These are phyloP conservation scores for Epichloe scottii DNA, from an alignment of 2,329 filamentous ascomycete species.

Conservation along the genomic window DNA sequence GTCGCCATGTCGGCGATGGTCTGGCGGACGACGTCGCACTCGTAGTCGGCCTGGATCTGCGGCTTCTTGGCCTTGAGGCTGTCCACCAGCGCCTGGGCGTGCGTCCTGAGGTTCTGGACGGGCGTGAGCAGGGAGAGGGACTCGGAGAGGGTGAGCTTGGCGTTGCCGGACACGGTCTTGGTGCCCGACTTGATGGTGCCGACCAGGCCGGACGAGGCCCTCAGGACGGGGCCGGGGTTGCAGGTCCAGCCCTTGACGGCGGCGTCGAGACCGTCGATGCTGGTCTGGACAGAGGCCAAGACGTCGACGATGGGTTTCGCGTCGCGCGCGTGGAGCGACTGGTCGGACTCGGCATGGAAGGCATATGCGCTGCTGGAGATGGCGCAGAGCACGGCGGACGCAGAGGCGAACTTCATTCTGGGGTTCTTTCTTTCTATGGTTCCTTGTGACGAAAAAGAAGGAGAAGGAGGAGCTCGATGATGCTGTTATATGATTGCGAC, in stretches of 20 bases:
- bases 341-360: not conserved
- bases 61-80: not conserved
- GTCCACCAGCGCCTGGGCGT: not conserved
- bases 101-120: not conserved
- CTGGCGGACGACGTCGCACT: not conserved
- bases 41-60: not conserved
- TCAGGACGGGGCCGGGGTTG: not conserved
- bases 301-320: not conserved
- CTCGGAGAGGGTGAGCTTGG: not conserved
- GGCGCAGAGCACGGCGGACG: not conserved
- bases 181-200: not conserved
- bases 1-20: not conserved
- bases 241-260: not conserved
- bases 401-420: not conserved
- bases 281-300: not conserved
- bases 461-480: too few relatives aligned
- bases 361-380: not conserved
- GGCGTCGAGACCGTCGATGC: not conserved
- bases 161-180: not conserved
- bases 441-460: too few relatives aligned
- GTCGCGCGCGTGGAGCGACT: not conserved
- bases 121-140: not conserved
- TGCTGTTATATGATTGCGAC: too few relatives aligned
- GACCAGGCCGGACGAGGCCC: not conserved
- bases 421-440: too few relatives aligned